phyloP scores from a whole-genome alignment of 306 rosid species.

The Malus asiatica region DNA sequence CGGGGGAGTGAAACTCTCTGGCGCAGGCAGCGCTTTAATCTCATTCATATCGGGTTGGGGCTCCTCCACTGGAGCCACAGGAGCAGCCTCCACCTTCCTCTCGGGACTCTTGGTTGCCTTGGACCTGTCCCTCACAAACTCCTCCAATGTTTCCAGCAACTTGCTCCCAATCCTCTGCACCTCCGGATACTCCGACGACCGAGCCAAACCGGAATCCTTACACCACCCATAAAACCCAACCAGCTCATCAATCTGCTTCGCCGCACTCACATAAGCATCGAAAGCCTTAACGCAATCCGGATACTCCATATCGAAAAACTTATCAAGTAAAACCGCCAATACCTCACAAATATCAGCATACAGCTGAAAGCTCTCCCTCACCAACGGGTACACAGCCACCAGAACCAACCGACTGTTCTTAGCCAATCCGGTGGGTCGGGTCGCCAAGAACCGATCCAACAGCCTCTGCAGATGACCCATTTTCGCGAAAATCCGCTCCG shows the following conservation, averaged over 20 bases:
- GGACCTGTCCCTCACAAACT: constrained; percentile 87
- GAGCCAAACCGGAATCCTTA: constrained; percentile 69
- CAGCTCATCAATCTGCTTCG: constrained; percentile 90
- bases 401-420: constrained; percentile 75
- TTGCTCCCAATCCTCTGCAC: constrained; percentile 86
- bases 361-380: constrained; percentile 83
- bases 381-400: constrained; percentile 75
- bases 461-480: constrained; percentile 92
- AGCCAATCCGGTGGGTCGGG: constrained; percentile 89
- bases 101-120: constrained; percentile 87
- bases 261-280: constrained; percentile 87
- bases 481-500: constrained; percentile 78
- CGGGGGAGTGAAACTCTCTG: constrained; percentile 71
- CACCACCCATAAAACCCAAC: constrained; percentile 69
- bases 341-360: constrained; percentile 90
- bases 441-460: constrained; percentile 76
- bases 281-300: constrained; percentile 84
- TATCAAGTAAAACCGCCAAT: constrained; percentile 82
- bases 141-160: constrained; percentile 85
- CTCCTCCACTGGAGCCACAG: constrained; percentile 43
- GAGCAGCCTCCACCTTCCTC: constrained; percentile 50
- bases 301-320: constrained; percentile 93
- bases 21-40: constrained; percentile 87
- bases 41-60: constrained; percentile 66
- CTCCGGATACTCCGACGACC: constrained; percentile 93